These are phyloP conservation scores for Pelargonium australe DNA, from an alignment of 441 rosid species.

Conservation along the genomic window DNA sequence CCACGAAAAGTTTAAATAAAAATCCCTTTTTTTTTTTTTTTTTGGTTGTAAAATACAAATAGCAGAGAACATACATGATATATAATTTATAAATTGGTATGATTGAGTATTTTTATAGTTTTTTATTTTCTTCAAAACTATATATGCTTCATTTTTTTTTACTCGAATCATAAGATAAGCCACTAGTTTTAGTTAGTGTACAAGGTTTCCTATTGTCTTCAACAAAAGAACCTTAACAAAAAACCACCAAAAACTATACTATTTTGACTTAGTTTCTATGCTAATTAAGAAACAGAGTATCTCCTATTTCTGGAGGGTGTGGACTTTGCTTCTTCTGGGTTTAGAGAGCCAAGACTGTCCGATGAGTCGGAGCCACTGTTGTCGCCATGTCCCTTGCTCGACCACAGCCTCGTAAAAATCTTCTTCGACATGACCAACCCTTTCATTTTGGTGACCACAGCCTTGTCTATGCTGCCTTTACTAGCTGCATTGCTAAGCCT, in stretches of 20 bases:
- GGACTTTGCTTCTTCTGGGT: slow-evolving; percentile 60
- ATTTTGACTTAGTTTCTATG: slow-evolving; percentile 1
- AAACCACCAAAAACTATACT: not conserved
- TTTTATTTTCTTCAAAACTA: slow-evolving; percentile 14
- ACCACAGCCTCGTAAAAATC: slow-evolving; percentile 75
- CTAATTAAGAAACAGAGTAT: slow-evolving; percentile 70
- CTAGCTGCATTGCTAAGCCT: too few species aligned
- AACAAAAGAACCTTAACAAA: too few species aligned
- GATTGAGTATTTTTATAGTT: too few species aligned
- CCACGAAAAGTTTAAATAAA: too few species aligned
- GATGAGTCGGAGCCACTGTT: slow-evolving; percentile 86
- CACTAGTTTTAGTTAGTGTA: slow-evolving; percentile 15
- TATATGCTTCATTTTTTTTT: slow-evolving; percentile 24
- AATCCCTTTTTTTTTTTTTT: too few species aligned
- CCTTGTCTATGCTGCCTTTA: slow-evolving; percentile 45
- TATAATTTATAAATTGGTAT: too few species aligned
- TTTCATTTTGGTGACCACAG: slow-evolving; percentile 71
- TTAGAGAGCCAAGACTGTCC: slow-evolving; percentile 66
- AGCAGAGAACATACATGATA: too few species aligned
- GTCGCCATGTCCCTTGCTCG: slow-evolving; percentile 51
- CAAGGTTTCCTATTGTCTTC: slow-evolving; percentile 9
- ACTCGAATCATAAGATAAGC: slow-evolving; percentile 18
- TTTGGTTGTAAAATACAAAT: too few species aligned
- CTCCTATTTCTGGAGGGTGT: slow-evolving; percentile 49
- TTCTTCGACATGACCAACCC: slow-evolving; percentile 64